phyloP scores from a whole-genome alignment of 148 eudicot species.

The Silene uniflora region DNA sequence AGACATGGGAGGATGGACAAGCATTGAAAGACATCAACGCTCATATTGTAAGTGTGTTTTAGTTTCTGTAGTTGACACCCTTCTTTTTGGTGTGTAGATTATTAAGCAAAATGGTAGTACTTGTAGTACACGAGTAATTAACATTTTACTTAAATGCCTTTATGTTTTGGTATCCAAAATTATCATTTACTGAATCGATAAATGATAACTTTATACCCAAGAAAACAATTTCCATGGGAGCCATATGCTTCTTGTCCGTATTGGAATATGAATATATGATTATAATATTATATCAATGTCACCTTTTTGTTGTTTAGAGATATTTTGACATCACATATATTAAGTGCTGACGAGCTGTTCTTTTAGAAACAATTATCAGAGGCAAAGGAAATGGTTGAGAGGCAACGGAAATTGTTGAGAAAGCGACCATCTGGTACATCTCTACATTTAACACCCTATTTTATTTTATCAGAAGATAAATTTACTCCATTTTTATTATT shows the following conservation, averaged over 20 bases:
- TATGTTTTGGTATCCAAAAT: too few species aligned
- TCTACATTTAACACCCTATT: background rate
- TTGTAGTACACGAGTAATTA: too few species aligned
- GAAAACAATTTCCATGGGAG: too few species aligned
- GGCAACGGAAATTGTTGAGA: constrained; percentile 78
- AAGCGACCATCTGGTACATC: constrained; percentile 71
- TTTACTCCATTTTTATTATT: background rate
- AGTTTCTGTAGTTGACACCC: background rate
- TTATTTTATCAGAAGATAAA: background rate
- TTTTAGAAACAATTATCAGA: constrained; percentile 76
- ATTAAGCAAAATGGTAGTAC: too few species aligned
- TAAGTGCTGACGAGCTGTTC: constrained; percentile 14
- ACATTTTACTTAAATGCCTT: too few species aligned
- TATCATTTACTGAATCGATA: too few species aligned
- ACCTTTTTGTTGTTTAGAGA: background rate
- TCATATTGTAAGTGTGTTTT: constrained; percentile 63
- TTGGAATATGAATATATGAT: too few species aligned
- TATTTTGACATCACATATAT: background rate
- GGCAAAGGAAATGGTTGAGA: constrained; percentile 81
- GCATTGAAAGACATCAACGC: constrained; percentile 78
- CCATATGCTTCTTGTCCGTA: too few species aligned
- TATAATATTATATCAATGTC: too few species aligned
- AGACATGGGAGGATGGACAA: constrained; percentile 99
- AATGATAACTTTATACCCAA: too few species aligned
- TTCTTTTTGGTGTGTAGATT: background rate